Conservation (phyloP, 768 basidiomycete genomes). For the Suillus sp. region DNA sequence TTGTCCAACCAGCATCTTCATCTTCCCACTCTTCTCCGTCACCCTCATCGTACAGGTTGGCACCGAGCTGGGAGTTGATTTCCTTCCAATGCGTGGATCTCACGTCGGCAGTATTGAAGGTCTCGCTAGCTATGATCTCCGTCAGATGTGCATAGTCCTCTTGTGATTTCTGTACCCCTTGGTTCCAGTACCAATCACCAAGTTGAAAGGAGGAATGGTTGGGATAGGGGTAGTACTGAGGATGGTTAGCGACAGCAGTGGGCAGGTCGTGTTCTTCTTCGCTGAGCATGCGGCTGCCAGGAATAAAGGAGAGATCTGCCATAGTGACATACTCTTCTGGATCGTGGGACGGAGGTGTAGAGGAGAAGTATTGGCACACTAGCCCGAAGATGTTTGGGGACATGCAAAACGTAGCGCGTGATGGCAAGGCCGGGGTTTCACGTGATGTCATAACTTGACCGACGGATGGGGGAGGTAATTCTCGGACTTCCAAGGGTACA, state of each 20-base stretch:
- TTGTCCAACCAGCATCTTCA: conserved; percentile 19
- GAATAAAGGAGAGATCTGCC: background rate
- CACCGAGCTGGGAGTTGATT: conserved; percentile 3
- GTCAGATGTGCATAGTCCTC: background rate
- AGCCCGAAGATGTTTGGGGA: background rate
- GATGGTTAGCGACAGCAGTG: background rate
- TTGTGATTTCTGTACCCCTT: background rate
- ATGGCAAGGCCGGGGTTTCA: background rate
- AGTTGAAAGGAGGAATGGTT: background rate
- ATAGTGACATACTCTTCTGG: background rate
- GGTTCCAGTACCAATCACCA: background rate
- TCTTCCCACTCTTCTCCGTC: conserved; percentile 11
- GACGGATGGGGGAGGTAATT: background rate
- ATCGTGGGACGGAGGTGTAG: background rate
- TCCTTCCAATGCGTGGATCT: conserved; percentile 7
- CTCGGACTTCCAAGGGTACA: background rate
- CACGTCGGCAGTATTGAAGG: conserved; percentile 9
- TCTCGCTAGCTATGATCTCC: background rate
- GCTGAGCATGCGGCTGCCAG: background rate
- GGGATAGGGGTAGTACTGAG: background rate
- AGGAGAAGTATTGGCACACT: background rate
- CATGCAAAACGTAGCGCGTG: background rate
- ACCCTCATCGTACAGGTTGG: background rate
- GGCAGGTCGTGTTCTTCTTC: background rate
- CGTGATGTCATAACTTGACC: background rate